These are phyloP conservation scores for Citrullus mucosospermus DNA, from an alignment of 306 rosid species.

Conservation along the genomic window DNA sequence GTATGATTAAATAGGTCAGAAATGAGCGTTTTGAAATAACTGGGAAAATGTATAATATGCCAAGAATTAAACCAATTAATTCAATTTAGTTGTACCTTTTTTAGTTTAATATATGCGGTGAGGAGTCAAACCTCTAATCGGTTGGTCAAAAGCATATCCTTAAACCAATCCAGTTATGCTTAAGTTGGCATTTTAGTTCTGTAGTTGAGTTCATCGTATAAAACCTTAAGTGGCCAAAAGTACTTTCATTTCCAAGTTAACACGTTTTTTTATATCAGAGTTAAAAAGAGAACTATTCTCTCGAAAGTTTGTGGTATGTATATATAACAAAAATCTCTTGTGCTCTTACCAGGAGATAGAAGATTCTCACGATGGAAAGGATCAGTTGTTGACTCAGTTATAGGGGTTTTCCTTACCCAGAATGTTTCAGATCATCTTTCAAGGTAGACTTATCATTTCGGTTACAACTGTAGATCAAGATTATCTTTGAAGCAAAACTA, in stretches of 20 bases:
- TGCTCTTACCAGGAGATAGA: slow-evolving; percentile 66
- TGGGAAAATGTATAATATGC: not conserved
- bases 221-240: not conserved
- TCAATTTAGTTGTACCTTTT: not conserved
- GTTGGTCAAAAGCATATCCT: not conserved
- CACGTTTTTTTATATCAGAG: not conserved
- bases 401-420: slow-evolving; percentile 91
- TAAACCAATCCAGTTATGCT: not conserved
- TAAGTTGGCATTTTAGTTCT: not conserved
- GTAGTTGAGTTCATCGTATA: not conserved
- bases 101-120: too few species aligned
- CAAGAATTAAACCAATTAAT: not conserved
- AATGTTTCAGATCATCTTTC: slow-evolving; percentile 97
- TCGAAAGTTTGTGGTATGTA: not conserved
- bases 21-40: not conserved
- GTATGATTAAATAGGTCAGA: not conserved
- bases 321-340: not conserved
- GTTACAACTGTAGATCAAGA: not conserved
- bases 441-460: slow-evolving; percentile 36
- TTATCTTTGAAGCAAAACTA: not conserved
- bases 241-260: not conserved
- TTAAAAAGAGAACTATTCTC: not conserved
- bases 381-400: slow-evolving; percentile 88
- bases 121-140: not conserved
- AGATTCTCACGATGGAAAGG: slow-evolving; percentile 97